phyloP scores from a whole-genome alignment of 2,329 filamentous ascomycete species.

The Cordyceps javanica region DNA sequence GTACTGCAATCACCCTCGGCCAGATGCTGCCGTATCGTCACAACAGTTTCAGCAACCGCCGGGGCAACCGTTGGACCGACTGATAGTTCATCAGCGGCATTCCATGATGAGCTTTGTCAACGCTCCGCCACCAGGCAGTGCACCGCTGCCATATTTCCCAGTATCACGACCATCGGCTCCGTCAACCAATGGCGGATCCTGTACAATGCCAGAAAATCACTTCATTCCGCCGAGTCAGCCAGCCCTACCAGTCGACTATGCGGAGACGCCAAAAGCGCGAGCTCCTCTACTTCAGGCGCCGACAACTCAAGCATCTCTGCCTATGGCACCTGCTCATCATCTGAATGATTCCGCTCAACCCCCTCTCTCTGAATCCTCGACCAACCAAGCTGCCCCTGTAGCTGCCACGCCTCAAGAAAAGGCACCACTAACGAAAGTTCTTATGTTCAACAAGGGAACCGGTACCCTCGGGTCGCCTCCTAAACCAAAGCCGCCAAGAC shows the following conservation, averaged over 20 bases:
- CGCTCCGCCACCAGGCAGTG: not conserved
- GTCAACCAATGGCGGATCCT: too few relatives aligned
- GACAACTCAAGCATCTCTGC: not conserved
- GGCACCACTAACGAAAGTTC: conserved; percentile 35
- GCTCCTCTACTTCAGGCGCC: not conserved
- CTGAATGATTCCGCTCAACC: not conserved
- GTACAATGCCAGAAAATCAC: not conserved
- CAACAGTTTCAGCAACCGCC: not conserved
- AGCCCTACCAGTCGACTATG: not conserved
- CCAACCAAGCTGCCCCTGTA: not conserved
- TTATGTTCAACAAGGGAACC: conserved; percentile 53
- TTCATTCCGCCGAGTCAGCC: not conserved
- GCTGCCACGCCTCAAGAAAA: not conserved
- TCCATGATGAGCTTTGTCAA: not conserved
- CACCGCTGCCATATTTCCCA: not conserved
- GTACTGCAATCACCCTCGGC: not conserved
- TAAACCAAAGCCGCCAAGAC: conserved; percentile 38
- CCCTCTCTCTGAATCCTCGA: not conserved
- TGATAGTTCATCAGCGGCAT: not conserved
- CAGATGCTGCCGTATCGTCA: not conserved
- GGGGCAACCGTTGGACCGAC: not conserved
- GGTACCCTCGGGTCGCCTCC: conserved; percentile 59
- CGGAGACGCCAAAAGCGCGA: not conserved
- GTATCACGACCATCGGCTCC: not conserved
- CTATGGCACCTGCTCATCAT: too few relatives aligned